phyloP scores from a whole-genome alignment of 371 early-diverging fungal species.

The Syncephalastrum sp. region DNA sequence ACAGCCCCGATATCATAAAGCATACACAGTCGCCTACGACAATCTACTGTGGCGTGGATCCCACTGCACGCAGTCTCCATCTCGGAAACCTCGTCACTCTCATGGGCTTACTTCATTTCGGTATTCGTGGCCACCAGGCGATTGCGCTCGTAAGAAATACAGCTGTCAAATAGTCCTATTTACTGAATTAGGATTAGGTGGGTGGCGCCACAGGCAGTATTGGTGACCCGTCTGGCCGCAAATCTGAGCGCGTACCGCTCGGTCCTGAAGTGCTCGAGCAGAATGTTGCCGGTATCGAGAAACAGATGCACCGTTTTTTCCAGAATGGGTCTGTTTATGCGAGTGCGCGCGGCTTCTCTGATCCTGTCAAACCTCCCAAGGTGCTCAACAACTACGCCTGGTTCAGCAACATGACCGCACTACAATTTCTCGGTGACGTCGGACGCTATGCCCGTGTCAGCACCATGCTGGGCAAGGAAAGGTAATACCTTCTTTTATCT shows the following conservation, averaged over 20 bases:
- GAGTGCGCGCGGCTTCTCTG: conserved; percentile 32
- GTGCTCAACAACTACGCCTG: conserved; percentile 85
- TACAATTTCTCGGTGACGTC: conserved; percentile 77
- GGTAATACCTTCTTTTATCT: conserved; percentile 32
- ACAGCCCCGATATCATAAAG: conserved; percentile 50
- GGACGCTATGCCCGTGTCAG: conserved; percentile 83
- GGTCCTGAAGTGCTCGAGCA: conserved; percentile 46
- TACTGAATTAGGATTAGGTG: conserved; percentile 40
- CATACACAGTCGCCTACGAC: conserved; percentile 51
- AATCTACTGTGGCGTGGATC: conserved; percentile 94
- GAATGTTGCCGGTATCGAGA: conserved; percentile 71
- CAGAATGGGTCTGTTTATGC: conserved; percentile 66
- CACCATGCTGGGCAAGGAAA: conserved; percentile 87
- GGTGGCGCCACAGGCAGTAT: conserved; percentile 95
- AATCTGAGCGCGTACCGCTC: conserved; percentile 76
- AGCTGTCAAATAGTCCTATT: not conserved
- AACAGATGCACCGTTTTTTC: conserved; percentile 74
- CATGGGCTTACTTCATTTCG: conserved; percentile 85
- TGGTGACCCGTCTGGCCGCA: conserved; percentile 91
- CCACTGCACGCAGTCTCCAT: conserved; percentile 90
- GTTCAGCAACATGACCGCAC: conserved; percentile 74
- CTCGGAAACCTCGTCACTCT: conserved; percentile 87
- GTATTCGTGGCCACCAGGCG: conserved; percentile 78
- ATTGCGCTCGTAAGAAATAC: conserved; percentile 69
- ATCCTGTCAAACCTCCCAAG: conserved; percentile 24